phyloP scores from a whole-genome alignment of 106 monocot species.

The Dendrobium chrysotoxum region DNA sequence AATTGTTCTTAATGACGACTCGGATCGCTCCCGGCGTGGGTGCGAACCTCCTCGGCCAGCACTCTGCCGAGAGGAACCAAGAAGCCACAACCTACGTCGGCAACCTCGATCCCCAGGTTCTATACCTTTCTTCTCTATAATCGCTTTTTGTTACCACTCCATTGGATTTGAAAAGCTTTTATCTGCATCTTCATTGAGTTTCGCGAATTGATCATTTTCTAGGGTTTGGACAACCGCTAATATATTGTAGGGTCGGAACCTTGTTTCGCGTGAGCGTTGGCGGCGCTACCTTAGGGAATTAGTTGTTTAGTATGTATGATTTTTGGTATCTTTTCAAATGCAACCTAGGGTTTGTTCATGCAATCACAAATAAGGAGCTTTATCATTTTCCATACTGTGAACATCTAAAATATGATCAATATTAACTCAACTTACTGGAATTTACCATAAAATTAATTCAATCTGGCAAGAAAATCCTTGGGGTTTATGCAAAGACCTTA shows the following conservation, averaged over 20 bases:
- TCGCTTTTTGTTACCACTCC: not conserved
- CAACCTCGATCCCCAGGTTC: slow-evolving; percentile 85
- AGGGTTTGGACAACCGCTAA: not conserved
- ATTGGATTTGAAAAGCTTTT: not conserved
- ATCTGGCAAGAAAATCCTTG: not conserved
- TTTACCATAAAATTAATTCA: not conserved
- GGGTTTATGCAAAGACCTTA: not conserved
- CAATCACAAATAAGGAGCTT: not conserved
- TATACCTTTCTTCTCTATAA: not conserved
- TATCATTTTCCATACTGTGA: not conserved
- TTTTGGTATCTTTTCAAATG: not conserved
- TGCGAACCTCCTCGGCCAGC: slow-evolving; percentile 89
- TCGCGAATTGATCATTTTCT: not conserved
- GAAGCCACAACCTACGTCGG: slow-evolving; percentile 94
- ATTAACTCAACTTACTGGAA: not conserved
- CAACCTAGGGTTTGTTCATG: not conserved
- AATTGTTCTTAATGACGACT: slow-evolving; percentile 50
- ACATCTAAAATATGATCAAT: not conserved
- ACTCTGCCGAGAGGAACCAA: slow-evolving; percentile 92
- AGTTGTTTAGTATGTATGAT: not conserved
- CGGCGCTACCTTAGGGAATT: not conserved
- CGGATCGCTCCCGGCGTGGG: slow-evolving; percentile 91
- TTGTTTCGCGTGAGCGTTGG: not conserved
- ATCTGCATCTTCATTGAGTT: not conserved
- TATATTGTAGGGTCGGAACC: not conserved